phyloP scores from a whole-genome alignment of 306 rosid genomes.

The Dryas drummondii region DNA sequence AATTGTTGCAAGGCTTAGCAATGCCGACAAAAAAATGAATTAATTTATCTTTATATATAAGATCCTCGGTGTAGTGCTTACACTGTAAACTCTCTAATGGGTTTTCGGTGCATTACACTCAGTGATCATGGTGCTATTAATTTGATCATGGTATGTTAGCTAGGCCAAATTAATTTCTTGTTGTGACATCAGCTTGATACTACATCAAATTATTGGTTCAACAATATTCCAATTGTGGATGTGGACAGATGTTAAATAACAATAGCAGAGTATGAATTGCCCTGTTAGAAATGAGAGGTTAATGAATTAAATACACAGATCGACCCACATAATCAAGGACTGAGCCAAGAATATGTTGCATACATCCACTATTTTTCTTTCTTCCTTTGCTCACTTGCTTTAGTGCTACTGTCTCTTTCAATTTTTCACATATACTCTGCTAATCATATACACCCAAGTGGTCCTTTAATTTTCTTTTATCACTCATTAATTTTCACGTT shows the following conservation, averaged over 20 bases:
- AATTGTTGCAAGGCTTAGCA: too few species aligned
- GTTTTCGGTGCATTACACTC: conserved; percentile 21
- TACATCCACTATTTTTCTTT: conserved; percentile 21
- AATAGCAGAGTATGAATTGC: conserved; percentile 8
- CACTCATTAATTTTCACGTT: not conserved
- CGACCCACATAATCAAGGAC: conserved; percentile 28
- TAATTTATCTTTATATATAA: too few species aligned
- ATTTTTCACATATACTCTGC: conserved; percentile 33
- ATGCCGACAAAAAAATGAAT: too few species aligned
- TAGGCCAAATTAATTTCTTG: conserved; percentile 10
- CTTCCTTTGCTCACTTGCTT: conserved; percentile 25
- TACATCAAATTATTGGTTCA: conserved; percentile 32
- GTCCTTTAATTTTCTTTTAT: conserved; percentile 6
- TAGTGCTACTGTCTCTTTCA: conserved; percentile 37
- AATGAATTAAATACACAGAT: conserved; percentile 3
- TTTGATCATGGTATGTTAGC: conserved; percentile 15
- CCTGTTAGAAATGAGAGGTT: conserved; percentile 11
- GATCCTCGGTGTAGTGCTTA: conserved; percentile 26
- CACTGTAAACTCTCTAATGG: conserved; percentile 31
- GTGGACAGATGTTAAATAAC: conserved; percentile 16
- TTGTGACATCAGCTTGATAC: conserved; percentile 34
- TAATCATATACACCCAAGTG: conserved; percentile 14
- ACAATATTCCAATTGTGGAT: conserved; percentile 25
- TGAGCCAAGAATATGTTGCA: conserved; percentile 13
- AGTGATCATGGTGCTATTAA: not conserved